Evolutionary conservation across 2,329 filamentous ascomycete genomes (phyloP), one percentile per base, ranked within the genome.

Genomic region (Cladosporium sp.): DNA sequence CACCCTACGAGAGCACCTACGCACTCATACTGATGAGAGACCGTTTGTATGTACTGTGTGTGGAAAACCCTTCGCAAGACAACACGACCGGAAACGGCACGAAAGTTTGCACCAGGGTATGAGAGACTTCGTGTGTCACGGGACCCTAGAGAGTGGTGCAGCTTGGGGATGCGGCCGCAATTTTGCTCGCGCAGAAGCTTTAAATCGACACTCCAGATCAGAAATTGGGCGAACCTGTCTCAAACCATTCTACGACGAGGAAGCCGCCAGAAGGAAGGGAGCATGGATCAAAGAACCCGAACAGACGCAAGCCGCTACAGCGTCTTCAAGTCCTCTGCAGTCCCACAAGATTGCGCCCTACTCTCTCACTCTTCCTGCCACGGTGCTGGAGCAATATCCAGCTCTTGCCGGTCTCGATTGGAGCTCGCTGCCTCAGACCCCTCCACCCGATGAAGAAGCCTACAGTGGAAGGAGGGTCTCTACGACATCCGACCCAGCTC

Each of bases 41-140:
- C 95, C n/a, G n/a, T n/a, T 98, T 74, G 94, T 98, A 2, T 99
- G 95, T 76, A 97, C 92, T 0, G 92, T 97, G 10, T 99, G 95
- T 72, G 92, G 92, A 62, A 99, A 99, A 78, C 95, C 95, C 0
- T 99, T 99, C 79, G 95, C 95, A 5, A 89, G 95, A 30, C 95
- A 99, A 76, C 95, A 99, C 76, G 95, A 99, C 76, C 90, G 95
- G 54, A 98, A 98, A 79, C 90, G 95, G 46, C 95, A 99, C 78
- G 95, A 99, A 80, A 93, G 94, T 43, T 82, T 99, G 49, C 95
- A 99, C 75, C 95, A 92, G 0, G 95, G 95, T 49, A 95, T 99
- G 81, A 99, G 98, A 86, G 98, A 97, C 76, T 99, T 98, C 76
- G 91, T 98, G 10, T 99, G 95, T 80, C 93, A 92, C 71, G 95